A percentile compares a stretch with the other conserved stretches of the same genome.
phyloP scores from a whole-genome alignment of 495 filamentous ascomycete genomes.

The Neurospora sp. region DNA sequence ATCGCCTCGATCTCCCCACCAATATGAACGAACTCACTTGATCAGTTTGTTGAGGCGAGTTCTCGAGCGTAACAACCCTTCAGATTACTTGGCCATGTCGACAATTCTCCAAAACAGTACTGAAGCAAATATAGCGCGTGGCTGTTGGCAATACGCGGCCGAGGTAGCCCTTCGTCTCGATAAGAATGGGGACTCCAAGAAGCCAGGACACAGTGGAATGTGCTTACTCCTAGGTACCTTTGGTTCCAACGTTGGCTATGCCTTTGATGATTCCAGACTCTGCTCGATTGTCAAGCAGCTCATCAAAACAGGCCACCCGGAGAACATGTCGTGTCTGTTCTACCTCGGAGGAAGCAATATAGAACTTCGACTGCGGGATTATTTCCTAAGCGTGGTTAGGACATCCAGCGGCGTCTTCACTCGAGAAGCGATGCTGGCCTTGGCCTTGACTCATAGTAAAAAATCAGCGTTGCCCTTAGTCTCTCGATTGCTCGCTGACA shows the following conservation, averaged over 20 bases:
- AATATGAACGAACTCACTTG: background rate
- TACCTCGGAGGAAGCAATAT: background rate
- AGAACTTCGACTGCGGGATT: background rate
- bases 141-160: constrained; percentile 3
- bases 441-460: background rate
- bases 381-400: background rate
- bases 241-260: background rate
- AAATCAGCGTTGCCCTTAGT: background rate
- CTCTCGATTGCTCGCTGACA: background rate
- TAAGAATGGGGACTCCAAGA: background rate
- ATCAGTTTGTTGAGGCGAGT: background rate
- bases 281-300: background rate
- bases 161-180: background rate
- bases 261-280: background rate
- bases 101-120: constrained; percentile 1
- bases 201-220: background rate
- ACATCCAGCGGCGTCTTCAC: constrained; percentile 1
- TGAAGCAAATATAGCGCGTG: background rate
- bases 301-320: background rate
- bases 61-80: background rate
- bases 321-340: background rate
- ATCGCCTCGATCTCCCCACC: background rate
- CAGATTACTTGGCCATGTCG: background rate
- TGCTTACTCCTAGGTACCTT: constrained; percentile 1
- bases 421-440: background rate